Conservation (phyloP, 345 rosid genomes). For the Populus ilicifolia region DNA sequence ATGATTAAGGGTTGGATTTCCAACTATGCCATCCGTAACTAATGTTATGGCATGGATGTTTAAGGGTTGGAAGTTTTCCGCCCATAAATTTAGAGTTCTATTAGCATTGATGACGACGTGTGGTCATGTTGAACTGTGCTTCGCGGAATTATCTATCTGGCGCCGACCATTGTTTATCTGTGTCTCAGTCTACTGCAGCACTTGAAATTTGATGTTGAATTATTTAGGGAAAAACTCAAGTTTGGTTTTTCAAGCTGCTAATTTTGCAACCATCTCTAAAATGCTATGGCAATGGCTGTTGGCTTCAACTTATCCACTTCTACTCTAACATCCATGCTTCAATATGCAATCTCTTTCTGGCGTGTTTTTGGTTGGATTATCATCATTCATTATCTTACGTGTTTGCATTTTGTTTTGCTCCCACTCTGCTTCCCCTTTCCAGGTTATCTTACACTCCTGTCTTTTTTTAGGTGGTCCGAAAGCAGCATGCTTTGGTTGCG, state of each 20-base stretch:
- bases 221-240: neutral
- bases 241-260: neutral
- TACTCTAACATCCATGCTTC: neutral
- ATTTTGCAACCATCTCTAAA: neutral
- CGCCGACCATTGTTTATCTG: neutral
- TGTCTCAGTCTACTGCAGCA: neutral
- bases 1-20: no score
- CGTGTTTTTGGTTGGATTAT: neutral
- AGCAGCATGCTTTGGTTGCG: conserved; percentile 89
- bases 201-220: neutral
- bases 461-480: conserved; percentile 62
- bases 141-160: neutral
- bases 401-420: neutral
- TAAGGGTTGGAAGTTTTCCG: neutral
- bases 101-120: neutral
- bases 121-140: neutral
- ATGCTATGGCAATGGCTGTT: neutral
- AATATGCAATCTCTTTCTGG: neutral
- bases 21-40: neutral
- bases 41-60: neutral
- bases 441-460: conserved; percentile 9
- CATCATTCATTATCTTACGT: neutral
- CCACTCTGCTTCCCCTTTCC: neutral
- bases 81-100: neutral
- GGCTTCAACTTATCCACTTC: neutral